Evolutionary conservation across 1,284 basidiomycete genomes (phyloP), one percentile per base, ranked within the genome.

Genomic region (Cryptococcus sp.): DNA sequence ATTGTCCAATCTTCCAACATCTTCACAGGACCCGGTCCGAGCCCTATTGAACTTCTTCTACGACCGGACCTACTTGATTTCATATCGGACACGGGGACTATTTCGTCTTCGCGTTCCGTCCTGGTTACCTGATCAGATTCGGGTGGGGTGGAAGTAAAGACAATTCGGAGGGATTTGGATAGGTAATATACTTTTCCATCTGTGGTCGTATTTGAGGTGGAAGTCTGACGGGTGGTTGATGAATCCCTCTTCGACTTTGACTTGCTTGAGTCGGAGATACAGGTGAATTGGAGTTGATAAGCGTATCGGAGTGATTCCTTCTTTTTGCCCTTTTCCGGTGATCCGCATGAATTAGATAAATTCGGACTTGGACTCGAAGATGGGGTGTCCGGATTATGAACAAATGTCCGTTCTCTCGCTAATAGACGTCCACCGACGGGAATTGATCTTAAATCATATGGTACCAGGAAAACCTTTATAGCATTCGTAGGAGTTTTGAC

Each of bases 381-480:
- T 3, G 53, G 16, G 18, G 53, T 19, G 1, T 44, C n/a, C 9
- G n/a, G 9, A 4, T 18, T 19, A 3, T 55, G 47, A 14, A 67
- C 60, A 50, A 68, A 74, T 9, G 62, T 70, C 45, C 72, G 52
- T 46, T 76, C 74, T 24, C 73, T 60, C 1, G 66, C 62, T 4
- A 74, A 55, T n/a, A 76, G 28, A 25, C 70, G 55, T 1, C 66
- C 72, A 4, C 73, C 72, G 5, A 61, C 22, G 2, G 56, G 52
- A 48, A 81, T 64, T 5, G 64, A 60, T 3, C 68, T 61, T 10
- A 81, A 64, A 55, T 81, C 79, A 56, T 80, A 81, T 0, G 78
- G 77, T 3, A 81, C 61, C 2, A 81, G 61, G 53, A 80, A 81
- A 10, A 78, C 74, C 60, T 79, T 79, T 60, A 78, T 62, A 0